Conservation (phyloP, 805 yeast genomes). For the Yarrowia deformans region DNA sequence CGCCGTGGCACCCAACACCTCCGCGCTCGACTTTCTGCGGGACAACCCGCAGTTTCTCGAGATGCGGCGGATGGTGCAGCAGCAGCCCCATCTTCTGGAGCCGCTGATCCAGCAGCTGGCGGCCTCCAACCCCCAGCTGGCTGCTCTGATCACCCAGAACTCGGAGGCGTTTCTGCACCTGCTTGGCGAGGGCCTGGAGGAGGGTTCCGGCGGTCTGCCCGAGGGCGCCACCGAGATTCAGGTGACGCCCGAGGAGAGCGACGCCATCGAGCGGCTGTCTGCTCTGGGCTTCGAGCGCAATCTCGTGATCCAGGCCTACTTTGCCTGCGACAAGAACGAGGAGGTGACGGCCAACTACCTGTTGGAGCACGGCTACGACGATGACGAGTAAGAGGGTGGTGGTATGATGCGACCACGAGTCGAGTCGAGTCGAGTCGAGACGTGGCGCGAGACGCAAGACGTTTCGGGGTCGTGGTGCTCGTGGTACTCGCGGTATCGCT, state of each 20-base stretch:
- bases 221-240: slow-evolving; percentile 59
- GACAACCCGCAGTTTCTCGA: slow-evolving; percentile 56
- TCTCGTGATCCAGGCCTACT: slow-evolving; percentile 88
- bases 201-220: slow-evolving; percentile 51
- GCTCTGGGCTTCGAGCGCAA: slow-evolving; percentile 92
- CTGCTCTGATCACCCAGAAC: slow-evolving; percentile 65
- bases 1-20: slow-evolving; percentile 50
- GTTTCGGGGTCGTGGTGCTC: too few relatives aligned
- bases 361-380: slow-evolving; percentile 57
- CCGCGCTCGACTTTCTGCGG: slow-evolving; percentile 52
- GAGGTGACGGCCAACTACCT: slow-evolving; percentile 94
- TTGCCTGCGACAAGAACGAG: slow-evolving; percentile 98
- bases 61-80: slow-evolving; percentile 77
- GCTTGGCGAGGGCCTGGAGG: slow-evolving; percentile 59
- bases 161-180: slow-evolving; percentile 89
- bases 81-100: slow-evolving; percentile 88
- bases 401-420: too few relatives aligned
- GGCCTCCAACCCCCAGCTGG: slow-evolving; percentile 82
- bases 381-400: slow-evolving; percentile 38
- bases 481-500: too few relatives aligned
- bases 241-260: slow-evolving; percentile 82
- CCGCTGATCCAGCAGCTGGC: slow-evolving; percentile 83
- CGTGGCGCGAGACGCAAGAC: too few relatives aligned
- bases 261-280: slow-evolving; percentile 86
- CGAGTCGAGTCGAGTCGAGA: too few relatives aligned